Percentiles rank a stretch among this genome's conserved stretches.
These are phyloP conservation scores for Aspergillus sclerotioniger DNA, from an alignment of 495 filamentous ascomycete genomes.

Conservation along the genomic window DNA sequence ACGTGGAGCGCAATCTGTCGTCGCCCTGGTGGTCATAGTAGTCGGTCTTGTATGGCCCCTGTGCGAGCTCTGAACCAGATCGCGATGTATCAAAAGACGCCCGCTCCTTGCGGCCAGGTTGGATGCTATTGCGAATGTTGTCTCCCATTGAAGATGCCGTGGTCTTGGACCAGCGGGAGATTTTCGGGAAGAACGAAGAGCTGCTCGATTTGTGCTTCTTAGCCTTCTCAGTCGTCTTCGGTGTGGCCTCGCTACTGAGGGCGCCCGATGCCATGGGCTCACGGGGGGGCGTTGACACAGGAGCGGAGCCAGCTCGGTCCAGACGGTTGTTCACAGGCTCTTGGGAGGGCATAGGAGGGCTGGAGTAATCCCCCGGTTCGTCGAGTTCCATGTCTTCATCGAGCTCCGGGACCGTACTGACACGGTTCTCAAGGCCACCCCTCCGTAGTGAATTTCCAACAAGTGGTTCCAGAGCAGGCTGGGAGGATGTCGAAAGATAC, in stretches of 20 bases:
- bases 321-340: conserved; percentile 28
- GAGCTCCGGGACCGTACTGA: conserved; percentile 83
- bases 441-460: conserved; percentile 47
- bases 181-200: conserved; percentile 88
- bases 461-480: conserved; percentile 37
- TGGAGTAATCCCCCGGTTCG: conserved; percentile 51
- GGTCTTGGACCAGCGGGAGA: conserved; percentile 96
- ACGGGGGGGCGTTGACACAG: conserved; percentile 72
- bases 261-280: conserved; percentile 52
- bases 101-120: conserved; percentile 47
- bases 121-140: conserved; percentile 51
- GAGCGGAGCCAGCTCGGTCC: conserved; percentile 60
- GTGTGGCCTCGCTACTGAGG: conserved; percentile 73
- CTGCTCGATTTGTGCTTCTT: conserved; percentile 89
- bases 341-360: conserved; percentile 37
- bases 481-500: conserved; percentile 68
- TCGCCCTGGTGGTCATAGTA: conserved; percentile 64
- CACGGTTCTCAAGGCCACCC: conserved; percentile 69
- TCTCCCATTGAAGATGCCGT: conserved; percentile 75
- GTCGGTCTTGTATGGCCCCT: conserved; percentile 56
- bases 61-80: conserved; percentile 67
- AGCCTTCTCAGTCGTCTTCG: conserved; percentile 67
- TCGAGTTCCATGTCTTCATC: conserved; percentile 67
- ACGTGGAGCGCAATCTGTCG: conserved; percentile 69
- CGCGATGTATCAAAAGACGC: conserved; percentile 60